Percentiles rank a stretch among this genome's conserved stretches.
phyloP scores from a whole-genome alignment of 305 asterid genomes.

The Salvia sclarea region DNA sequence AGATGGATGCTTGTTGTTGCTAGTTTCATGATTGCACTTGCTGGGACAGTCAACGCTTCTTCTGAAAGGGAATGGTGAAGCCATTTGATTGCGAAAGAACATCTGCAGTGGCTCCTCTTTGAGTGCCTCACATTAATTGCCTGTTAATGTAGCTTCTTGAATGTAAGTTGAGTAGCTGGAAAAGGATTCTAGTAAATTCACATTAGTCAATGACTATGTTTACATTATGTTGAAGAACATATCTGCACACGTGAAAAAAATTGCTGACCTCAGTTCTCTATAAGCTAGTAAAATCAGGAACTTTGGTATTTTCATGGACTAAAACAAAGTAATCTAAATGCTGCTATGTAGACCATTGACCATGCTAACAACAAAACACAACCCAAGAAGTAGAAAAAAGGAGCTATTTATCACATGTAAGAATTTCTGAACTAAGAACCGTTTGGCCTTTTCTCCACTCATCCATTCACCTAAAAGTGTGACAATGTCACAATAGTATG shows the following conservation, averaged over 20 bases:
- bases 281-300: conserved; percentile 6
- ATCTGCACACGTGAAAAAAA: background rate
- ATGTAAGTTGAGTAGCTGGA: conserved; percentile 19
- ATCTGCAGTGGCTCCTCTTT: conserved; percentile 59
- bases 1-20: conserved; percentile 41
- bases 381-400: background rate
- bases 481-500: conserved; percentile 9
- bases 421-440: background rate
- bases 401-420: conserved; percentile 8
- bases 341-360: background rate
- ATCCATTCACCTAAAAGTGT: conserved; percentile 15
- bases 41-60: conserved; percentile 43
- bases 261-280: background rate
- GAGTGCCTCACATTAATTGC: conserved; percentile 54
- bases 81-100: conserved; percentile 62
- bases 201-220: conserved; percentile 7
- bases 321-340: conserved; percentile 1
- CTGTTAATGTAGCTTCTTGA: conserved; percentile 40
- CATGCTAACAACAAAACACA: background rate
- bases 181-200: conserved; percentile 14
- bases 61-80: conserved; percentile 39
- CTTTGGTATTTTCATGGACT: background rate
- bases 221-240: background rate
- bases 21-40: conserved; percentile 55
- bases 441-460: conserved; percentile 8